Evolutionary conservation across 2,329 filamentous ascomycete species (phyloP).

Genomic region (Botrytis medusae): DNA sequence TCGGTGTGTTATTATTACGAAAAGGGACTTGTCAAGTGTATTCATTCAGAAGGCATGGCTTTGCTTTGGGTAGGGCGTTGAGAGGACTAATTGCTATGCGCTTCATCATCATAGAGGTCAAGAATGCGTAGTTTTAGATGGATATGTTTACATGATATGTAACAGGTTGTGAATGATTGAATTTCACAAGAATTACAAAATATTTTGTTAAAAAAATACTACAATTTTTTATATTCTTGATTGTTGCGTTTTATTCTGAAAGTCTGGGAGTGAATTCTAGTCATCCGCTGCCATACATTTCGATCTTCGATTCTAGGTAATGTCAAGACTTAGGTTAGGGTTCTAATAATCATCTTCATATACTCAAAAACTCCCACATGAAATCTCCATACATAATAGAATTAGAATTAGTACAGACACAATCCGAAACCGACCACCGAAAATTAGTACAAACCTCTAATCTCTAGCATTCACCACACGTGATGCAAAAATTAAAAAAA

Average conservation of each 20-base stretch:
- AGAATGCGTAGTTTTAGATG: conserved; percentile 14
- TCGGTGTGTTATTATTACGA: conserved; percentile 17
- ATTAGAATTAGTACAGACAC: neutral
- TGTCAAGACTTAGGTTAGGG: neutral
- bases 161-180: neutral
- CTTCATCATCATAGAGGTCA: neutral
- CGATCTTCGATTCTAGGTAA: neutral
- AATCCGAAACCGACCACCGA: neutral
- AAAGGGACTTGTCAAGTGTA: conserved; percentile 1
- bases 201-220: neutral
- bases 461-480: neutral
- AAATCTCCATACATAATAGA: neutral
- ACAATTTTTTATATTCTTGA: neutral
- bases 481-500: neutral
- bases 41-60: conserved; percentile 14
- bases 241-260: neutral
- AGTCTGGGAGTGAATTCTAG: neutral
- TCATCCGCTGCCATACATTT: neutral
- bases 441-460: neutral
- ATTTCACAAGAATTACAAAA: neutral
- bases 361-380: neutral
- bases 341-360: neutral
- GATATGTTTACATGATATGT: conserved; percentile 8
- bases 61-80: conserved; percentile 17
- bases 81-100: neutral